Evolutionary conservation across 495 filamentous ascomycete genomes (phyloP).

Genomic region (Neurospora hispaniola): DNA sequence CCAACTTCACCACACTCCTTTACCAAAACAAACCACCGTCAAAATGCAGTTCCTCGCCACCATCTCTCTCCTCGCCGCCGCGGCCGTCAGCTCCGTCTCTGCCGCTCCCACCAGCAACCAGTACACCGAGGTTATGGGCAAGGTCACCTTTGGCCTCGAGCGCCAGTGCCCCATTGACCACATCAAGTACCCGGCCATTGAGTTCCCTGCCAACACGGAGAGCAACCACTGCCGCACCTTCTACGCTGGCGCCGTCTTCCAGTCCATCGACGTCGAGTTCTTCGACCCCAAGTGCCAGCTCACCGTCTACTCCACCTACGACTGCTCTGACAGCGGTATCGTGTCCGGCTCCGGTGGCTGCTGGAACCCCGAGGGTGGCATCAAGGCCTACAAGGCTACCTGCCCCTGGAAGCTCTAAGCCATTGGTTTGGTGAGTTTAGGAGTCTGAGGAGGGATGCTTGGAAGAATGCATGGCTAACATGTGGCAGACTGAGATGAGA

Average conservation of each 20-base stretch:
- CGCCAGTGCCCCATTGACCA: slow-evolving; percentile 57
- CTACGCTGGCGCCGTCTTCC: slow-evolving; percentile 1
- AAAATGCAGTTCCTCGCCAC: background rate
- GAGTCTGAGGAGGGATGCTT: background rate
- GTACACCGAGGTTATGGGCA: slow-evolving; percentile 21
- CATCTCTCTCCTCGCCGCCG: background rate
- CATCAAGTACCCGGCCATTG: slow-evolving; percentile 6
- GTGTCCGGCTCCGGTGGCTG: slow-evolving; percentile 1
- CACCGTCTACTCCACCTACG: background rate
- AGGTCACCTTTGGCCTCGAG: slow-evolving; percentile 59
- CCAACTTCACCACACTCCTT: background rate
- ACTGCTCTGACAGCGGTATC: slow-evolving; percentile 2
- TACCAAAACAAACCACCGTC: background rate
- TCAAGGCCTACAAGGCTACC: slow-evolving; percentile 1
- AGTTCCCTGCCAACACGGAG: background rate
- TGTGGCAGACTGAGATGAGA: background rate
- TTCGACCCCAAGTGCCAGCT: slow-evolving; percentile 2
- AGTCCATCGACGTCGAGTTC: background rate
- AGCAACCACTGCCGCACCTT: slow-evolving; percentile 1
- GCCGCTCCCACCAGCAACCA: background rate
- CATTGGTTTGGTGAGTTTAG: background rate
- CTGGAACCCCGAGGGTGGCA: slow-evolving; percentile 6
- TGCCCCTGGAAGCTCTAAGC: slow-evolving; percentile 2
- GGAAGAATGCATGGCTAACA: background rate
- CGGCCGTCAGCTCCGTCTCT: background rate